Conservation (phyloP, 78 protist genomes). For the Bodo saltans region DNA sequence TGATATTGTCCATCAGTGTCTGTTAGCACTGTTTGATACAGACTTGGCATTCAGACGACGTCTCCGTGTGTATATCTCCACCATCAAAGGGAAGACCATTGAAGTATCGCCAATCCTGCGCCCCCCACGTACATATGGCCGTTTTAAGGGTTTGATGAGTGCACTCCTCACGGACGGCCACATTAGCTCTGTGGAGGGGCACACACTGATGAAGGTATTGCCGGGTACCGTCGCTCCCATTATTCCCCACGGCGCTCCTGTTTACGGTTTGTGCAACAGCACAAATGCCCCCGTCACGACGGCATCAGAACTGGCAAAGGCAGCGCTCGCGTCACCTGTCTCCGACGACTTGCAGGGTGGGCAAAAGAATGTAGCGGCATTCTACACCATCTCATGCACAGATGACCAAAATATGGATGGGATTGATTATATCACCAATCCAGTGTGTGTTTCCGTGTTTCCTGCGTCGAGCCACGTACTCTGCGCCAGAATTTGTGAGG, state of each 20-base stretch:
- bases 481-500: not conserved
- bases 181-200: not conserved
- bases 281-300: not conserved
- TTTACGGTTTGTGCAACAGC: not conserved
- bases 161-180: not conserved
- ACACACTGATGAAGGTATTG: not conserved
- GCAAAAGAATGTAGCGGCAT: not conserved
- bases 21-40: conserved; percentile 1
- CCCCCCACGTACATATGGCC: conserved; percentile 17
- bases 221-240: not conserved
- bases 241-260: not conserved
- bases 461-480: not conserved
- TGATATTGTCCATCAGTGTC: conserved; percentile 7
- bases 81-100: conserved; percentile 15
- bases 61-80: not conserved
- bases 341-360: not conserved
- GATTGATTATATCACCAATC: not conserved
- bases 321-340: not conserved
- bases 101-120: not conserved
- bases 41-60: not conserved
- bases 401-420: not conserved
- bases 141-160: not conserved
- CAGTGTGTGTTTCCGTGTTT: not conserved
- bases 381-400: not conserved
- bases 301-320: not conserved